phyloP scores from a whole-genome alignment of 2,329 filamentous ascomycete species.

The Metarhizium anisopliae region DNA sequence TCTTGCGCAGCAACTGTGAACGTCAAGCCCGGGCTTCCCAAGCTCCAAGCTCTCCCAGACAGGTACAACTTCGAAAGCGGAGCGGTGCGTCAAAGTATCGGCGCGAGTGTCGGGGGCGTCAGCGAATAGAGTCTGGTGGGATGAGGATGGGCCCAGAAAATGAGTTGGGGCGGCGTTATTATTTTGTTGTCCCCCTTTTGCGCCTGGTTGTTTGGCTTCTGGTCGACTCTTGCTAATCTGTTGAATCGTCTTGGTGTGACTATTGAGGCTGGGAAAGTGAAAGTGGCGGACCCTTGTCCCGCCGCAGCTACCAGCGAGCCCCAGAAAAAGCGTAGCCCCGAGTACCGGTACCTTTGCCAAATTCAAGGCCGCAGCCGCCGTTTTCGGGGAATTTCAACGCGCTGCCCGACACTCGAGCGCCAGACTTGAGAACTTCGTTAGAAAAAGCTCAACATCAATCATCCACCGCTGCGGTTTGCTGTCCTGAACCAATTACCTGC shows the following conservation, averaged over 20 bases:
- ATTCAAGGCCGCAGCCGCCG: background rate
- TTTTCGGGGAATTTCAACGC: background rate
- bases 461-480: background rate
- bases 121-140: no score
- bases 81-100: background rate
- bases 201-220: background rate
- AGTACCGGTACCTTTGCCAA: background rate
- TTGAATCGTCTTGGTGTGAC: constrained; percentile 1
- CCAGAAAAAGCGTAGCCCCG: background rate
- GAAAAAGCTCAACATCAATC: background rate
- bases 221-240: constrained; percentile 2
- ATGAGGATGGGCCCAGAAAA: background rate
- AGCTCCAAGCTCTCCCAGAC: no score
- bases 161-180: constrained; percentile 1
- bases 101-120: background rate
- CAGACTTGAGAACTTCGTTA: background rate
- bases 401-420: background rate
- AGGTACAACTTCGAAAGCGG: background rate
- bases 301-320: background rate
- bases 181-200: background rate
- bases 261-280: background rate
- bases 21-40: no score
- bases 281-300: background rate
- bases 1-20: no score
- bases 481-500: background rate